Base-by-base conservation (phyloP, 768 basidiomycete genomes). In the Suillus decipiens region DNA sequence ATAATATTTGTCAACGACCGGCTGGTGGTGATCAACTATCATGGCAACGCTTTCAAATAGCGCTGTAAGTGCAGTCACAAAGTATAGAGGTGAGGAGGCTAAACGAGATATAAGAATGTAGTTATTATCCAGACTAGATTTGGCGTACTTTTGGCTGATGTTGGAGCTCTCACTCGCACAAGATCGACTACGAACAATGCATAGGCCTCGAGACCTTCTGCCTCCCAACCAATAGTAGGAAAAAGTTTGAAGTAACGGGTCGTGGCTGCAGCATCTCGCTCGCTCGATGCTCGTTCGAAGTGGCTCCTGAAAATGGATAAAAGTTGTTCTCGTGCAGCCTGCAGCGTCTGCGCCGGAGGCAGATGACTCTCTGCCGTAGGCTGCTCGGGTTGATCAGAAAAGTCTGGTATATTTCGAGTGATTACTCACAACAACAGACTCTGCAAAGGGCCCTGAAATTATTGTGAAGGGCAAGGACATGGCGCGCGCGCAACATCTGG, bases 1-100 rank as follows among this genome's bases (percentile, higher is more conserved):
- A 70, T 99, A 99, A 76, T 99, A 99, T 77, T 97, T 99, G 72
- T 98, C 96, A 1, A 99, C 96, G 5, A 99, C 87, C 2, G 95
- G 93, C 68, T 97, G 96, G 72, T 99, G 97, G 71, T 99, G 97
- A 69, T 96, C 95, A 24, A 99, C 89, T 66, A 99, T 95, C 81
- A 93, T 86, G 0, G 96, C 97, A 58, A 99, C 90, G 61, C 89
- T 91, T 77, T 99, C 97, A 68, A 99, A 95, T 1, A 99, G 83
- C 7, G 93, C 89, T 2, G 96, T 98, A 61, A 99, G 78, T 12
- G 89, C 85, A 3, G 93, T 89, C 66, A 97, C 87, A 72, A 94
- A 99, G 77, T 97, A 96, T 33, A 95, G 76, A 0, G 96, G 90
- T 0, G 95, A 96, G 10, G 95, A 95, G 1, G 92, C 96, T 97